Evolutionary conservation across 2,329 filamentous ascomycete genomes (phyloP).

Genomic region (Zelopaecilomyces penicillatus): DNA sequence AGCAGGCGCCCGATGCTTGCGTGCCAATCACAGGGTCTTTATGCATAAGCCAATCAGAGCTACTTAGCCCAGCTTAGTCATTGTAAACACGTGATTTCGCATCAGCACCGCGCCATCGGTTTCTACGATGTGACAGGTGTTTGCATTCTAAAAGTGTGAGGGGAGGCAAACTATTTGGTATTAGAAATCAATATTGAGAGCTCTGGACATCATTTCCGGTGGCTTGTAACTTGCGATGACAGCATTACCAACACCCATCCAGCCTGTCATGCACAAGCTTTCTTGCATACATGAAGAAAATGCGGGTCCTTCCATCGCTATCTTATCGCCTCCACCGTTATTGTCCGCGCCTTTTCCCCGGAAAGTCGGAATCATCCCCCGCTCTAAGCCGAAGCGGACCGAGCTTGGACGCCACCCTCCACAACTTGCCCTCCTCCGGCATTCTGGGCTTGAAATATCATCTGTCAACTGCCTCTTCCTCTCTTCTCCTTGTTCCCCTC

Average conservation of each 20-base stretch:
- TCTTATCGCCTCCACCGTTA: neutral
- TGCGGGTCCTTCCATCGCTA: neutral
- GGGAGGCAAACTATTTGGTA: no score
- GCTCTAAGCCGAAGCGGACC: constrained; percentile 31
- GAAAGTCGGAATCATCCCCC: constrained; percentile 13
- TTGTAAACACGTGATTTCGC: no score
- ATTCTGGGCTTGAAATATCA: neutral
- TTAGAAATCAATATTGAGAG: neutral
- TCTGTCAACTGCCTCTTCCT: neutral
- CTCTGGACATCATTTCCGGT: neutral
- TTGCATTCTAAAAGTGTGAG: no score
- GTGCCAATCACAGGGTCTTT: no score
- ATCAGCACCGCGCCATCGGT: no score
- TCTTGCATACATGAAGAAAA: neutral
- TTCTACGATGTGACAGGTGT: no score
- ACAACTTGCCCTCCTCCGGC: neutral
- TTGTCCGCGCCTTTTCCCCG: neutral
- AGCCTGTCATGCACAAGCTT: neutral
- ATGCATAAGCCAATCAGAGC: no score
- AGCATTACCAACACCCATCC: neutral
- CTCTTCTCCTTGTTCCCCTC: neutral
- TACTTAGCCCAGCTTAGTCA: no score
- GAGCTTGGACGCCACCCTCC: constrained; percentile 15
- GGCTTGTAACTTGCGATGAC: constrained; percentile 1
- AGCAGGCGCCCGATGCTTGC: no score